Evolutionary conservation across 805 yeast species (phyloP), one percentile per base, ranked within the genome.

Genomic region (Cyberlindnera euphorbiiphila): DNA sequence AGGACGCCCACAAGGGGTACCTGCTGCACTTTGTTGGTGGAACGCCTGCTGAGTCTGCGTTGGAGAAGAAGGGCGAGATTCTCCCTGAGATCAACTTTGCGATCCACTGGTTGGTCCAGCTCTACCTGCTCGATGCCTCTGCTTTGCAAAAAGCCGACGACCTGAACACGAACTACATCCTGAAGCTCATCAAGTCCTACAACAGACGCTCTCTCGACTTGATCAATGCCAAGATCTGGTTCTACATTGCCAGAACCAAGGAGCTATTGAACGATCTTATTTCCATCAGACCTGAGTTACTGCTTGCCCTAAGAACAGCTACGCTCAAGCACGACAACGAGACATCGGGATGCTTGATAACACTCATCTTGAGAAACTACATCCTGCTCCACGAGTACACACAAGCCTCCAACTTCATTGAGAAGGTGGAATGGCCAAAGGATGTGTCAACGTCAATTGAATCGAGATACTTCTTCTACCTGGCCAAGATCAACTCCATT

Each of bases 281-380:
- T 34, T 61, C 74, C n/a, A 66, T 85, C 36, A 76, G 95, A 58
- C 74, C 86, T 6, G 77, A 72, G 27, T 69, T 91, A 58, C 74
- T 87, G 60, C 64, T 71, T 16, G 86, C 84, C 9, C 70, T 93
- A 53, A 79, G 96, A 64, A 82, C 93, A 5, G 88, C 97, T 4
- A 79, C 95, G 14, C 72, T 93, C 49, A 81, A 96, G 53, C 96
- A 91, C 56, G 97, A 93, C 59, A 73, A 74, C 40, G 98, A 93
- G 63, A 87, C 96, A 1, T 84, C 84, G 41, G 96, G 96, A 5
- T 78, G 86, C 47, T 68, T 89, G 37, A 82, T 87, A 39, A 87
- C 95, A n/a, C 69, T 88, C 47, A 71, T 91, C 46, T 68, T 93
- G 57, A 81, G 98, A 63, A 79, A 79, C 57, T 89, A 84, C 56